A percentile compares a stretch with the other conserved stretches of the same genome.
Conservation (phyloP, 352 stramenopile genomes). For the Pseudoperonospora humuli region DNA sequence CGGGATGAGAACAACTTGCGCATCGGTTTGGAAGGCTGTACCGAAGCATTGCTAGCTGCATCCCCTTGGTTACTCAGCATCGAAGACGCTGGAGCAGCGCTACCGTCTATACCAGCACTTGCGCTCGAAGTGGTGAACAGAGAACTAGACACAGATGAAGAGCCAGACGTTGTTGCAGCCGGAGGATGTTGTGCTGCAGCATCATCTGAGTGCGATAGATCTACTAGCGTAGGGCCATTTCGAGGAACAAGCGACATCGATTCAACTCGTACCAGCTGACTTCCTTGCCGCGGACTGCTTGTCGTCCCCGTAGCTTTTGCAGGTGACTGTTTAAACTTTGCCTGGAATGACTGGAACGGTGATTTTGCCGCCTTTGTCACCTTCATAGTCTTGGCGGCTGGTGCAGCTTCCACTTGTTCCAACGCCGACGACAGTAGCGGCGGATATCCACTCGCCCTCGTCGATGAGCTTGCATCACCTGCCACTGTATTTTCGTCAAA, state of each 20-base stretch:
- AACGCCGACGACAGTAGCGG: constrained; percentile 24
- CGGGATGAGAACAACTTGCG: constrained; percentile 43
- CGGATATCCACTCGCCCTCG: constrained; percentile 17
- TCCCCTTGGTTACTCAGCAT: neutral
- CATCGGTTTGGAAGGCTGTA: constrained; percentile 32
- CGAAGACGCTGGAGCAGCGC: neutral
- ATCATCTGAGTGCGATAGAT: constrained; percentile 18
- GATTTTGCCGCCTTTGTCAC: constrained; percentile 39
- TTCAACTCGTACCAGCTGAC: constrained; percentile 1
- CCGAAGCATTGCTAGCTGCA: constrained; percentile 3
- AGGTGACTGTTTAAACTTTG: constrained; percentile 41
- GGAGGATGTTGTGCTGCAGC: neutral
- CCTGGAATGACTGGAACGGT: constrained; percentile 76
- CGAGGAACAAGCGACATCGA: constrained; percentile 4
- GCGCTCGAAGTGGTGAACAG: neutral
- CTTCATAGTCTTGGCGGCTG: constrained; percentile 14
- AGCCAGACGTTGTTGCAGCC: neutral
- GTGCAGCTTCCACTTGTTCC: constrained; percentile 38
- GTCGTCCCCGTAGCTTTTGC: constrained; percentile 5
- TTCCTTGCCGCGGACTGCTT: constrained; percentile 5
- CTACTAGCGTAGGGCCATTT: constrained; percentile 27
- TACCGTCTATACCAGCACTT: neutral
- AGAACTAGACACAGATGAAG: neutral
- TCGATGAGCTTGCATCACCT: neutral
- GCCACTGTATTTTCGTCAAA: constrained; percentile 15